Evolutionary conservation across 2,329 filamentous ascomycete genomes (phyloP).

Genomic region (Xylariaceae sp.): DNA sequence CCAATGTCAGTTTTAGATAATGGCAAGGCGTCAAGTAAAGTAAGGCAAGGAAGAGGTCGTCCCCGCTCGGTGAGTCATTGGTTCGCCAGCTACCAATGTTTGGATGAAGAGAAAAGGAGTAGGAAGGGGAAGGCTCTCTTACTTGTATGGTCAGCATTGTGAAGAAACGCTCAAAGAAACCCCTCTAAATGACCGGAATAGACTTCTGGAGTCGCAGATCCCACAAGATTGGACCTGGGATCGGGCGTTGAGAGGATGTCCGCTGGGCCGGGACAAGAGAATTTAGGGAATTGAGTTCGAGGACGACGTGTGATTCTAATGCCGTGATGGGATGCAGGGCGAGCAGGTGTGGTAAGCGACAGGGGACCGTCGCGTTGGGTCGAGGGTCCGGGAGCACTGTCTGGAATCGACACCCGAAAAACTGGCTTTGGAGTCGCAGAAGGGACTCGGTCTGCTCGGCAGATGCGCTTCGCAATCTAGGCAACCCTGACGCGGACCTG

Average conservation of each 20-base stretch:
- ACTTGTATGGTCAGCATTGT: constrained; percentile 29
- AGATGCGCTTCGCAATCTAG: constrained; percentile 14
- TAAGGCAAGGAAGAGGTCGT: no score
- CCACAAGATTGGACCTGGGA: constrained; percentile 3
- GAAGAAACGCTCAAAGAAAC: neutral
- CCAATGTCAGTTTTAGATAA: constrained; percentile 1
- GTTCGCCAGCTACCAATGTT: no score
- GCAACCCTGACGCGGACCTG: constrained; percentile 15
- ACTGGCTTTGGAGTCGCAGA: constrained; percentile 22
- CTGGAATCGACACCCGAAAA: constrained; percentile 17
- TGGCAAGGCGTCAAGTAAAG: neutral
- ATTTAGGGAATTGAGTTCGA: neutral
- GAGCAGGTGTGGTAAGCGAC: neutral
- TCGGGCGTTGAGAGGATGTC: neutral
- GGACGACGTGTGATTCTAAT: constrained; percentile 1
- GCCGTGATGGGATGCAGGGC: constrained; percentile 5
- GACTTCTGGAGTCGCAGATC: neutral
- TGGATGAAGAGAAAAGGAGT: no score
- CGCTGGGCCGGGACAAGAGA: neutral
- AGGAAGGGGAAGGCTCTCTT: neutral
- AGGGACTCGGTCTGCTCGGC: constrained; percentile 14
- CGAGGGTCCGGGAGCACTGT: constrained; percentile 8
- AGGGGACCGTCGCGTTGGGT: constrained; percentile 27
- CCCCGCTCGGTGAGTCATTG: no score
- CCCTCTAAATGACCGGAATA: neutral